Conservation (phyloP, 129 eudicot genomes). For the Chrysanthemum lavandulifolium region DNA sequence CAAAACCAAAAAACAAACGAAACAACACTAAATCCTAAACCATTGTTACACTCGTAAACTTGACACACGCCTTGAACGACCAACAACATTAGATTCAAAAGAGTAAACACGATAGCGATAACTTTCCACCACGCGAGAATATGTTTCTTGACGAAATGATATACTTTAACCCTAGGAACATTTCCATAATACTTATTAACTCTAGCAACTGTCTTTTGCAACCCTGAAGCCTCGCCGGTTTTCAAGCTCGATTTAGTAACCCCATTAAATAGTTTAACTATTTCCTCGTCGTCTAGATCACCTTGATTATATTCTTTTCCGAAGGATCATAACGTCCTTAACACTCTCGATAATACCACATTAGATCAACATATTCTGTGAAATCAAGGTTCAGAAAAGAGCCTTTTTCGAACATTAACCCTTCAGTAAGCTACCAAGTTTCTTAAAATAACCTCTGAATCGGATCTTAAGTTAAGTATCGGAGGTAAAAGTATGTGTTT, state of each 20-base stretch:
- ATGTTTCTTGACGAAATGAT: slow-evolving; percentile 32
- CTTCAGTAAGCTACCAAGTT: slow-evolving; percentile 42
- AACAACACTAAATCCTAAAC: slow-evolving; percentile 18
- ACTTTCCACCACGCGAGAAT: slow-evolving; percentile 36
- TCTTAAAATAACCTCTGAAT: slow-evolving; percentile 30
- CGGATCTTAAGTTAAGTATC: slow-evolving; percentile 23
- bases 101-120: slow-evolving; percentile 28
- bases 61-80: slow-evolving; percentile 24
- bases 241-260: slow-evolving; percentile 26
- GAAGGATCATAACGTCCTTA: slow-evolving; percentile 34
- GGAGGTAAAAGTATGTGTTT: slow-evolving; percentile 35
- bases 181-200: slow-evolving; percentile 35
- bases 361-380: slow-evolving; percentile 37
- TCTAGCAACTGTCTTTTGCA: slow-evolving; percentile 31
- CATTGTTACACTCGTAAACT: slow-evolving; percentile 26
- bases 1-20: slow-evolving; percentile 6
- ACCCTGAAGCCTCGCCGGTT: slow-evolving; percentile 26
- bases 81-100: slow-evolving; percentile 32
- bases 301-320: slow-evolving; percentile 39
- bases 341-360: slow-evolving; percentile 37
- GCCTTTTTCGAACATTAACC: slow-evolving; percentile 27
- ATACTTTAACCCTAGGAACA: slow-evolving; percentile 35
- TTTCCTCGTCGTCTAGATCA: slow-evolving; percentile 30
- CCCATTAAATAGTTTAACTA: slow-evolving; percentile 35
- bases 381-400: slow-evolving; percentile 27